phyloP scores from a whole-genome alignment of 2,329 filamentous ascomycete species.

The Akanthomyces uredinophilus region DNA sequence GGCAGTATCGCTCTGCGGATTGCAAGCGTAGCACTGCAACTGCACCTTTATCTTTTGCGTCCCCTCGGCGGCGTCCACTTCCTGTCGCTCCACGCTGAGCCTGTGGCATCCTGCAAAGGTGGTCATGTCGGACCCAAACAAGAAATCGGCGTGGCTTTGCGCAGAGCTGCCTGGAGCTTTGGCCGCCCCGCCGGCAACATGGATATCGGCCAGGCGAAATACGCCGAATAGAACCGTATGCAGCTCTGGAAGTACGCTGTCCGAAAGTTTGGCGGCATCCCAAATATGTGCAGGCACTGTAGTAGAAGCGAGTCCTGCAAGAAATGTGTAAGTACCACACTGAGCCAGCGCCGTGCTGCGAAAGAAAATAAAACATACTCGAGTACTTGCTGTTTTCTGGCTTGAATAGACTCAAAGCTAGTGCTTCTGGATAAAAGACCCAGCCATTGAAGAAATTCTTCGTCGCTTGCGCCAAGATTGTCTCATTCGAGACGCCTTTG shows the following conservation, averaged over 20 bases:
- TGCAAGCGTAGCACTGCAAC: slow-evolving; percentile 9
- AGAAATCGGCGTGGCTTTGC: slow-evolving; percentile 26
- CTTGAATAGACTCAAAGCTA: slow-evolving; percentile 2
- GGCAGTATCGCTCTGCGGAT: slow-evolving; percentile 1
- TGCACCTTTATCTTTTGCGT: background rate
- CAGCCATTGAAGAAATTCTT: slow-evolving; percentile 27
- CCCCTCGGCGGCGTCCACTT: background rate
- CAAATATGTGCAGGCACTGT: slow-evolving; percentile 18
- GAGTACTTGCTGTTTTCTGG: background rate
- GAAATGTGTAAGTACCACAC: background rate
- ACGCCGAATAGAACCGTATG: slow-evolving; percentile 23
- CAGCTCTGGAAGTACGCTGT: slow-evolving; percentile 17
- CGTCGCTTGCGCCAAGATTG: slow-evolving; percentile 24
- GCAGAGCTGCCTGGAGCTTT: background rate
- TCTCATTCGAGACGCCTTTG: slow-evolving; percentile 21
- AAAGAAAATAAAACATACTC: background rate
- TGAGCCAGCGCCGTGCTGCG: too few species aligned
- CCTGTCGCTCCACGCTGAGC: slow-evolving; percentile 23
- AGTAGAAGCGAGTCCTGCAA: background rate
- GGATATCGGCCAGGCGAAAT: slow-evolving; percentile 24
- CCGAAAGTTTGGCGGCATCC: slow-evolving; percentile 18
- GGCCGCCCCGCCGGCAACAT: background rate
- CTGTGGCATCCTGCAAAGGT: slow-evolving; percentile 27
- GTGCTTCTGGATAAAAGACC: slow-evolving; percentile 25
- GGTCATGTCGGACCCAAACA: slow-evolving; percentile 23